Evolutionary conservation across 495 filamentous ascomycete species (phyloP), one percentile per base, ranked within the genome.

Genomic region (Penicillium robsamsonii): DNA sequence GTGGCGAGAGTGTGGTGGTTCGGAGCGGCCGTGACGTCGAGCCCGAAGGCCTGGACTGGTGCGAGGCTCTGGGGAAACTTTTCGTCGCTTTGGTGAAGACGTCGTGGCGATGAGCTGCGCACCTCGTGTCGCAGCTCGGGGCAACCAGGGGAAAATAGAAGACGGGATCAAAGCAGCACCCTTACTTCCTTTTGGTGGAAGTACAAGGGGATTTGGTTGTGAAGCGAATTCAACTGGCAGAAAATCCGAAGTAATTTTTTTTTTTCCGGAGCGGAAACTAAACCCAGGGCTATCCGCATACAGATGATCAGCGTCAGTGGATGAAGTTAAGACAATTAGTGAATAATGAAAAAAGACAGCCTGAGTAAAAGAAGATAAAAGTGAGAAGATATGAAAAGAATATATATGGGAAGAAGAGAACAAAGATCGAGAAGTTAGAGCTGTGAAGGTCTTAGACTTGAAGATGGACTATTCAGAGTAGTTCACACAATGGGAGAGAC

Each of bases 41-140:
- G 58, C 53, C 56, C 59, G 70, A 45, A 17, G 52, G 72, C 68
- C 74, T 69, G 62, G 74, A 65, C 62, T 79, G 68, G 64, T 71
- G 63, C 67, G 66, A 69, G 79, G 77, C 70, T 81, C 81, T 64
- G 81, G 66, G 48, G 66, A 84, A 74, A 92, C 82, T 82, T 88
- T 91, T 72, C 90, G 83, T 85, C 91, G 91, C 87, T 95, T 95
- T 80, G 81, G 81, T 76, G 87, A 89, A 84, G 89, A 89, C 89
- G 88, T 92, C 70, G 81, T 92, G 88, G 83, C 82, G 74, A 80
- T 76, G 87, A 89, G 87, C 87, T 88, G 87, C 85, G 65, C 75
- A 75, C 70, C 65, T 63, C 58, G 62, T 60, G 74, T 73, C 72
- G 74, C 76, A 79, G 76, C 76, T 79, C 76, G 64, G 62, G 69